Conservation (phyloP, 1,284 basidiomycete species). For the Leccinum ponderosum region DNA sequence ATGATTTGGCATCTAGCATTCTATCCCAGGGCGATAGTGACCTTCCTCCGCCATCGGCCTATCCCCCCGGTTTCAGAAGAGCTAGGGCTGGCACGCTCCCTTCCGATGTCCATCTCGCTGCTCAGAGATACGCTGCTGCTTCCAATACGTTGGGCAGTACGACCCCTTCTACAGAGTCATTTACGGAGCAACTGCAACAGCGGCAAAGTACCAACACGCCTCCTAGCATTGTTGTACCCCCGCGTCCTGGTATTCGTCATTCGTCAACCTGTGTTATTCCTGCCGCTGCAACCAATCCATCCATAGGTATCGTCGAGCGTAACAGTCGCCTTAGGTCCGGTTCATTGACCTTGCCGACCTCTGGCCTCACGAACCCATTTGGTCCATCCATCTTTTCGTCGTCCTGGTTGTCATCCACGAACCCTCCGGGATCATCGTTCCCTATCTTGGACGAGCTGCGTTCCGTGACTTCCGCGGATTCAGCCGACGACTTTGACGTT, state of each 20-base stretch:
- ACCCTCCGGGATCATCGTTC: slow-evolving; percentile 54
- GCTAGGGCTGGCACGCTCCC: slow-evolving; percentile 87
- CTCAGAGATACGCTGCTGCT: slow-evolving; percentile 76
- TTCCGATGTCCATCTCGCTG: slow-evolving; percentile 84
- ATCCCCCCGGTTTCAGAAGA: slow-evolving; percentile 78
- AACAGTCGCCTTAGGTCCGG: slow-evolving; percentile 87
- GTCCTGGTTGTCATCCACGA: slow-evolving; percentile 77
- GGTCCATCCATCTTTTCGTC: slow-evolving; percentile 85
- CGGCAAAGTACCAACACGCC: slow-evolving; percentile 46
- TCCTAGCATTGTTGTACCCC: slow-evolving; percentile 44
- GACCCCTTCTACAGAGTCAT: slow-evolving; percentile 62
- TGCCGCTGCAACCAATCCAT: slow-evolving; percentile 60
- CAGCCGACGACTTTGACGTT: slow-evolving; percentile 87
- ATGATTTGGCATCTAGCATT: slow-evolving; percentile 57
- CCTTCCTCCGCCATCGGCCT: slow-evolving; percentile 66
- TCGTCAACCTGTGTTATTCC: slow-evolving; percentile 46
- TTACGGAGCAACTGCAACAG: slow-evolving; percentile 58
- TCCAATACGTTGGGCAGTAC: slow-evolving; percentile 56
- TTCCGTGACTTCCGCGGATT: slow-evolving; percentile 76
- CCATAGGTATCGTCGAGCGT: slow-evolving; percentile 60
- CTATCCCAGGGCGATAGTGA: slow-evolving; percentile 58
- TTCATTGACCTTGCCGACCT: slow-evolving; percentile 78
- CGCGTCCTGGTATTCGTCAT: slow-evolving; percentile 77
- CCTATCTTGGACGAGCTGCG: slow-evolving; percentile 75
- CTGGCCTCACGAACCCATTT: slow-evolving; percentile 83